Evolutionary conservation across 2,329 filamentous ascomycete species (phyloP).

Genomic region (Exophiala phaeomuriformis): DNA sequence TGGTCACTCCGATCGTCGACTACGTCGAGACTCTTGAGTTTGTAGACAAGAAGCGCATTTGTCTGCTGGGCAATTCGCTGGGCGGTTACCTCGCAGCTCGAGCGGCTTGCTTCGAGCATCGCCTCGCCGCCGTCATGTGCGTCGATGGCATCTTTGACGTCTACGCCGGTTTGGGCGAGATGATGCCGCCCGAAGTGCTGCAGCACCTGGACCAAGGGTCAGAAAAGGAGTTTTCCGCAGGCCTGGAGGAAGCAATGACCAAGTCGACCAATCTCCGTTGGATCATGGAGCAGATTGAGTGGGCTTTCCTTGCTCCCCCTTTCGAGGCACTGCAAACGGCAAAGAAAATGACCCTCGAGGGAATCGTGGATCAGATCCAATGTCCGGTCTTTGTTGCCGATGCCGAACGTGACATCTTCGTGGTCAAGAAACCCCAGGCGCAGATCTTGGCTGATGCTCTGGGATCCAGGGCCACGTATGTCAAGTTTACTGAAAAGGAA

Average conservation of each 20-base stretch:
- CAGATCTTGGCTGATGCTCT: constrained; percentile 19
- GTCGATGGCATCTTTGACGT: constrained; percentile 32
- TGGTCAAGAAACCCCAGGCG: constrained; percentile 19
- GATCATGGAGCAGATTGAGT: constrained; percentile 32
- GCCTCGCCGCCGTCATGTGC: constrained; percentile 36
- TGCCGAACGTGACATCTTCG: constrained; percentile 25
- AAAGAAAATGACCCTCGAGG: constrained; percentile 20
- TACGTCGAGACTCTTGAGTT: constrained; percentile 27
- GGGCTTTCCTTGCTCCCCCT: constrained; percentile 30
- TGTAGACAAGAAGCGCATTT: constrained; percentile 33
- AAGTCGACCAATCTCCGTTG: constrained; percentile 27
- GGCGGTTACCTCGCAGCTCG: constrained; percentile 38
- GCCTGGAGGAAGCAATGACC: not conserved
- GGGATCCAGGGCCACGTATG: constrained; percentile 23
- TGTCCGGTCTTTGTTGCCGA: constrained; percentile 27
- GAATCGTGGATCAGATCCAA: constrained; percentile 22
- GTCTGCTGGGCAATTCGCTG: constrained; percentile 38
- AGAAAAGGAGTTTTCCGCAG: not conserved
- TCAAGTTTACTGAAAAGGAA: constrained; percentile 17
- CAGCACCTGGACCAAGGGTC: not conserved
- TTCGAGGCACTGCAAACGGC: constrained; percentile 27
- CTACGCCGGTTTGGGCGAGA: not conserved
- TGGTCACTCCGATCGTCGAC: constrained; percentile 38
- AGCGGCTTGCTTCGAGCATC: constrained; percentile 41
- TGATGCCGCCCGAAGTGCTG: not conserved